Conservation (phyloP, 805 yeast genomes). For the Scheffersomyces lignosus region DNA sequence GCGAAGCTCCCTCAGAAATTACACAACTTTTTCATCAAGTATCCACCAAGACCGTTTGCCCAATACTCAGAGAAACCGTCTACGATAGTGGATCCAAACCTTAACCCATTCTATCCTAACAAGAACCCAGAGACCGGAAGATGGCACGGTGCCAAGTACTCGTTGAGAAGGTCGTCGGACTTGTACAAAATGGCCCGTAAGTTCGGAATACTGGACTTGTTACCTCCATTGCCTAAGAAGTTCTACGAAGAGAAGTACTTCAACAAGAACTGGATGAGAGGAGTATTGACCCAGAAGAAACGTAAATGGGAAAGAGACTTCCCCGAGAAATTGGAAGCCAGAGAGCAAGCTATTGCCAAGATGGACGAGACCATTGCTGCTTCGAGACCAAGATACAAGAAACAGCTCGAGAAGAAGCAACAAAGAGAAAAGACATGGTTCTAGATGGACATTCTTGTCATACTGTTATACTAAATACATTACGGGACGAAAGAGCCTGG, state of each 20-base stretch:
- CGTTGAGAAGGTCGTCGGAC: constrained; percentile 80
- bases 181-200: constrained; percentile 78
- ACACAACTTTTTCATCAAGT: constrained; percentile 72
- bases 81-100: constrained; percentile 61
- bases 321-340: constrained; percentile 57
- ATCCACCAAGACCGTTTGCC: constrained; percentile 81
- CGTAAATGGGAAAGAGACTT: constrained; percentile 74
- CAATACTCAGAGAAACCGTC: constrained; percentile 66
- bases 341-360: constrained; percentile 62
- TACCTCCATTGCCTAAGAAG: constrained; percentile 70
- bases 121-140: constrained; percentile 78
- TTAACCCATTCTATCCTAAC: constrained; percentile 87
- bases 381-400: constrained; percentile 52
- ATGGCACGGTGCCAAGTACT: constrained; percentile 75
- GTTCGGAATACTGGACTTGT: constrained; percentile 74
- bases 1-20: constrained; percentile 66
- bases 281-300: constrained; percentile 77
- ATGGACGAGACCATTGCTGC: constrained; percentile 67
- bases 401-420: constrained; percentile 37
- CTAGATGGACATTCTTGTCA: constrained; percentile 1
- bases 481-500: not conserved
- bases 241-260: constrained; percentile 79
- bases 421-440: constrained; percentile 39
- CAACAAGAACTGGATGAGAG: constrained; percentile 68
- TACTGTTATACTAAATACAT: not conserved